Conservation (phyloP, 768 basidiomycete genomes). For the Collybiopsis confluens region DNA sequence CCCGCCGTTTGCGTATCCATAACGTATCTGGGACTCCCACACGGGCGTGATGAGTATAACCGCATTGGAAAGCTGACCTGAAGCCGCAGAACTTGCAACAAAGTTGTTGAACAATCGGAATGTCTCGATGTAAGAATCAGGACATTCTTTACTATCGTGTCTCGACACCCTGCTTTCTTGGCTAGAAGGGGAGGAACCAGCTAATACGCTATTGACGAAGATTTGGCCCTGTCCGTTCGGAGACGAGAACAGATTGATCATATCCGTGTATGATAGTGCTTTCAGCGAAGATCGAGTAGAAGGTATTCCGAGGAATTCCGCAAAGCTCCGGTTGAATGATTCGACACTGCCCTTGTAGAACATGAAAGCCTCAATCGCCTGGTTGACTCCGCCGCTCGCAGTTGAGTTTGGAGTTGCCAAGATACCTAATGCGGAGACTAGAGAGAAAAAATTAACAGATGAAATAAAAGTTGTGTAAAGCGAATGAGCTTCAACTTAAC, state of each 20-base stretch:
- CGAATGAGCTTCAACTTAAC: too few relatives aligned
- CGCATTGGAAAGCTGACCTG: constrained; percentile 18
- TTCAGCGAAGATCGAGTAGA: constrained; percentile 19
- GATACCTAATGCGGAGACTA: background rate
- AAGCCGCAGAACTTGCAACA: constrained; percentile 16
- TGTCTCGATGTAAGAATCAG: constrained; percentile 25
- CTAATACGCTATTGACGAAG: constrained; percentile 29
- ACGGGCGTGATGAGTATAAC: constrained; percentile 36
- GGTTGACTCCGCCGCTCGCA: constrained; percentile 15
- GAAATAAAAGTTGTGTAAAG: background rate
- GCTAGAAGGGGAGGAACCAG: constrained; percentile 28
- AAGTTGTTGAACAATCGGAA: constrained; percentile 27
- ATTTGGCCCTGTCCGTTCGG: constrained; percentile 28
- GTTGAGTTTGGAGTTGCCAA: constrained; percentile 21
- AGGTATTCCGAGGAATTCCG: constrained; percentile 35
- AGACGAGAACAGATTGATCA: constrained; percentile 24
- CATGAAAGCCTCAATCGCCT: constrained; percentile 23
- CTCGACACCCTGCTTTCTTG: constrained; percentile 28
- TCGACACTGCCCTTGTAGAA: constrained; percentile 36
- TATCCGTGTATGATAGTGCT: constrained; percentile 32
- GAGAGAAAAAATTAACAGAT: background rate
- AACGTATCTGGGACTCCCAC: constrained; percentile 27
- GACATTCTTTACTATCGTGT: constrained; percentile 7
- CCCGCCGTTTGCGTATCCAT: constrained; percentile 28
- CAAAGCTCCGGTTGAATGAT: constrained; percentile 22